These are phyloP conservation scores for Clitocybe nebularis DNA, from an alignment of 1,284 basidiomycete genomes.

Conservation along the genomic window DNA sequence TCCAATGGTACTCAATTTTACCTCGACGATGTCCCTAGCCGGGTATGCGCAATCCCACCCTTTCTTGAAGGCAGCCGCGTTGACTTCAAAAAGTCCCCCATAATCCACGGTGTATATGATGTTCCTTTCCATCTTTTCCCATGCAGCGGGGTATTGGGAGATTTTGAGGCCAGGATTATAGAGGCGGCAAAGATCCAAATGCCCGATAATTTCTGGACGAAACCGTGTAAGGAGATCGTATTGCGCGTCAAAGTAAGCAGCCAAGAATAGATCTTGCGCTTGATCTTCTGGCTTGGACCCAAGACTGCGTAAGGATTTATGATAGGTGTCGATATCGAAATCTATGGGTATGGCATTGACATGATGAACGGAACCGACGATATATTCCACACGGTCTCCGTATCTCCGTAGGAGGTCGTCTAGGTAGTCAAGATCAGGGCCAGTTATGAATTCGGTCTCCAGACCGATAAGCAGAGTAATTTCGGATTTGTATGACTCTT, in stretches of 20 bases:
- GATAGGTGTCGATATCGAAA: slow-evolving; percentile 77
- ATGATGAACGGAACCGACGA: slow-evolving; percentile 95
- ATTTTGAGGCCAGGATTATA: slow-evolving; percentile 65
- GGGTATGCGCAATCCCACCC: slow-evolving; percentile 89
- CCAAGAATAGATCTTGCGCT: slow-evolving; percentile 47
- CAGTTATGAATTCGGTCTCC: slow-evolving; percentile 89
- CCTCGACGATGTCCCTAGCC: slow-evolving; percentile 71
- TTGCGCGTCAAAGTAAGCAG: slow-evolving; percentile 82
- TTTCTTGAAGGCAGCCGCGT: slow-evolving; percentile 91
- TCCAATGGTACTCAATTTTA: slow-evolving; percentile 31
- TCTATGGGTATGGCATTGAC: slow-evolving; percentile 89
- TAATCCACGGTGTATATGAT: slow-evolving; percentile 72
- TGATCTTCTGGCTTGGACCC: slow-evolving; percentile 19
- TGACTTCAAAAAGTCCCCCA: slow-evolving; percentile 92
- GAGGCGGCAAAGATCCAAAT: slow-evolving; percentile 87
- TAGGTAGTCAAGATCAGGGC: slow-evolving; percentile 61
- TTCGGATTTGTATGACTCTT: slow-evolving; percentile 48
- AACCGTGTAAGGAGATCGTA: slow-evolving; percentile 64
- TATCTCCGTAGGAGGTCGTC: slow-evolving; percentile 41
- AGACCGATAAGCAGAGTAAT: slow-evolving; percentile 86
- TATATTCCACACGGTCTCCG: slow-evolving; percentile 69
- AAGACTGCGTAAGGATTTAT: slow-evolving; percentile 51
- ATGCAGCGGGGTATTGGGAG: slow-evolving; percentile 51
- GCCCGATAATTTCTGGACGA: slow-evolving; percentile 88
- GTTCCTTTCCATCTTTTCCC: slow-evolving; percentile 73